phyloP scores from a whole-genome alignment of 306 rosid species.

The Begonia peltatifolia region DNA sequence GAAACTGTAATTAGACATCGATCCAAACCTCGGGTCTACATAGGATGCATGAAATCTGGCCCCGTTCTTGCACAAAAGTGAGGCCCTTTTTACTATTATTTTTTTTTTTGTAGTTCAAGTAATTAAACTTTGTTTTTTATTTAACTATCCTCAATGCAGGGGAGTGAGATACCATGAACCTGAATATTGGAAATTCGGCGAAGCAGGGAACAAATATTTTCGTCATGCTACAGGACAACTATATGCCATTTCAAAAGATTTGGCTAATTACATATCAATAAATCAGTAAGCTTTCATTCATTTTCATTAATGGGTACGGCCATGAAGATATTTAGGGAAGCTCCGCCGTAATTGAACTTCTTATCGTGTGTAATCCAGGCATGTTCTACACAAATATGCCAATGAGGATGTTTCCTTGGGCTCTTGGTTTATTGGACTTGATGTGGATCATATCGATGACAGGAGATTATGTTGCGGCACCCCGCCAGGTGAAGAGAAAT shows the following conservation, averaged over 20 bases:
- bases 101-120: slow-evolving; percentile 7
- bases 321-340: too few relatives aligned
- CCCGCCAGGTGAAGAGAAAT: slow-evolving; percentile 87
- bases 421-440: slow-evolving; percentile 94
- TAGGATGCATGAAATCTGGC: slow-evolving; percentile 99
- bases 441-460: slow-evolving; percentile 86
- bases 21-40: slow-evolving; percentile 61
- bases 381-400: slow-evolving; percentile 88
- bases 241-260: slow-evolving; percentile 83
- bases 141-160: slow-evolving; percentile 24
- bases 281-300: slow-evolving; percentile 55
- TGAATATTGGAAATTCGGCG: slow-evolving; percentile 92
- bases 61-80: slow-evolving; percentile 88
- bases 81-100: slow-evolving; percentile 6
- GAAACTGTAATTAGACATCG: slow-evolving; percentile 80
- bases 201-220: slow-evolving; percentile 90
- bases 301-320: background rate
- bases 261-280: slow-evolving; percentile 72
- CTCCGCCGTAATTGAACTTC: too few relatives aligned
- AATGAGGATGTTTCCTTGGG: slow-evolving; percentile 97
- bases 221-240: slow-evolving; percentile 98
- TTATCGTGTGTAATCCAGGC: slow-evolving; percentile 24
- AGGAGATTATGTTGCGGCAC: slow-evolving; percentile 95
- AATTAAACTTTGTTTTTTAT: slow-evolving; percentile 15
- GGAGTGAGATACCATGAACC: slow-evolving; percentile 99